Percentiles rank a stretch among this genome's conserved stretches.
Conservation (phyloP, 768 basidiomycete genomes). For the Coprinopsis marcescibilis region DNA sequence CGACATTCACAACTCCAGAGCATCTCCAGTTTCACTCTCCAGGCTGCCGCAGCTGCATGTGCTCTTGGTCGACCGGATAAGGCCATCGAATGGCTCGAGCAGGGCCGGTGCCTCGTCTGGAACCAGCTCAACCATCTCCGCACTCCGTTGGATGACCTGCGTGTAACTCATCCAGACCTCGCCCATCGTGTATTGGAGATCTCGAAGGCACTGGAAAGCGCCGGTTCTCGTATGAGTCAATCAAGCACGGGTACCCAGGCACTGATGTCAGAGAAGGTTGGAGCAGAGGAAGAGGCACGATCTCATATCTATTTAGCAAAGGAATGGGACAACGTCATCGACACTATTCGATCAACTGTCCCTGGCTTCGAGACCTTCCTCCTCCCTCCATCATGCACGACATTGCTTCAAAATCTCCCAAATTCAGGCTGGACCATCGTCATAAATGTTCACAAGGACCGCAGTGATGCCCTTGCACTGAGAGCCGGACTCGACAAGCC, state of each 20-base stretch:
- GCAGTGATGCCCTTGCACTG: constrained; percentile 20
- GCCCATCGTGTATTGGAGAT: constrained; percentile 11
- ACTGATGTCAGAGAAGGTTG: neutral
- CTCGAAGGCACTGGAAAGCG: constrained; percentile 12
- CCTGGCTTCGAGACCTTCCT: constrained; percentile 19
- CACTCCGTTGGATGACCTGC: constrained; percentile 18
- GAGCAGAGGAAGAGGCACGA: constrained; percentile 14
- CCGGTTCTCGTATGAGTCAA: neutral
- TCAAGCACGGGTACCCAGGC: neutral
- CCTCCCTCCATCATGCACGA: constrained; percentile 7
- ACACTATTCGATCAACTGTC: constrained; percentile 8
- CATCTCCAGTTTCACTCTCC: neutral
- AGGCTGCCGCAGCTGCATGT: constrained; percentile 23
- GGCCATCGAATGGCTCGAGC: constrained; percentile 32
- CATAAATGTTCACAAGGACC: constrained; percentile 13
- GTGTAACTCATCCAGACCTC: constrained; percentile 8
- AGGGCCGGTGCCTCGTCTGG: constrained; percentile 25
- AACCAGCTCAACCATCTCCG: constrained; percentile 20
- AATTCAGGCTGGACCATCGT: constrained; percentile 16
- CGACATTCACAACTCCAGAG: neutral
- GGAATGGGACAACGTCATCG: constrained; percentile 15
- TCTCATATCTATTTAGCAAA: constrained; percentile 15
- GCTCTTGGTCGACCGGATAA: constrained; percentile 14
- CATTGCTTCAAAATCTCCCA: constrained; percentile 9
- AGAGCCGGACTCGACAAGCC: constrained; percentile 1